Evolutionary conservation across 495 filamentous ascomycete species (phyloP).

Genomic region (Penicillium argentinense): DNA sequence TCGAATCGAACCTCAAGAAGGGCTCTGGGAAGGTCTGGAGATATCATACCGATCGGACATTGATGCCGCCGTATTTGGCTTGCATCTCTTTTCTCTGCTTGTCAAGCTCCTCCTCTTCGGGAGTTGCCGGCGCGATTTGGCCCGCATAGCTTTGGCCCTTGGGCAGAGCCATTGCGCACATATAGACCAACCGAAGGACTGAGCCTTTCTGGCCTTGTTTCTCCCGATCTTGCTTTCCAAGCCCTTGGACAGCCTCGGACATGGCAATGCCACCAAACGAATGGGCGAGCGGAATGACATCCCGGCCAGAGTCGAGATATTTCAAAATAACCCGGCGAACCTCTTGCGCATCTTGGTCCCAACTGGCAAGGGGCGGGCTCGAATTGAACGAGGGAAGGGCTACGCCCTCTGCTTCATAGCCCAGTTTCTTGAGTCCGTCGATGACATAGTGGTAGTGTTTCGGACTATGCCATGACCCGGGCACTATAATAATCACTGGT

Average conservation of each 20-base stretch:
- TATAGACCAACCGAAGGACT: conserved; percentile 41
- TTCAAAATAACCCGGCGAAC: conserved; percentile 24
- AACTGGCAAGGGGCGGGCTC: conserved; percentile 25
- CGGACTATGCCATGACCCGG: conserved; percentile 45
- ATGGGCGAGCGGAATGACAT: conserved; percentile 39
- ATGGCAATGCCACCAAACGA: conserved; percentile 40
- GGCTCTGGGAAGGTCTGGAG: not conserved
- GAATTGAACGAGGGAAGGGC: conserved; percentile 29
- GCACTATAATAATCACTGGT: conserved; percentile 37
- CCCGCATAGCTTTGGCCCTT: conserved; percentile 22
- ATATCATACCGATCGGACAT: conserved; percentile 14
- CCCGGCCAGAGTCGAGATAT: conserved; percentile 26
- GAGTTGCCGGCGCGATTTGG: conserved; percentile 19
- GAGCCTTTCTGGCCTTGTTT: conserved; percentile 38
- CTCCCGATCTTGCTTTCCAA: conserved; percentile 38
- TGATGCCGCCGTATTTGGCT: conserved; percentile 17
- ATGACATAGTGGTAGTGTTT: conserved; percentile 36
- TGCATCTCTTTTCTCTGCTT: conserved; percentile 16
- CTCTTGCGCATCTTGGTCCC: conserved; percentile 29
- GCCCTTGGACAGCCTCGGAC: conserved; percentile 35
- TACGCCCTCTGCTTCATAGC: conserved; percentile 31
- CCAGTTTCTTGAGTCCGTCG: conserved; percentile 23
- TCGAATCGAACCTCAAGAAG: too few species aligned
- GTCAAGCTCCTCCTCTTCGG: conserved; percentile 29
- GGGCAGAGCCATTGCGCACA: conserved; percentile 31